A percentile compares a stretch with the other conserved stretches of the same genome.
phyloP scores from a whole-genome alignment of 768 basidiomycete species.

The Russula emetica region DNA sequence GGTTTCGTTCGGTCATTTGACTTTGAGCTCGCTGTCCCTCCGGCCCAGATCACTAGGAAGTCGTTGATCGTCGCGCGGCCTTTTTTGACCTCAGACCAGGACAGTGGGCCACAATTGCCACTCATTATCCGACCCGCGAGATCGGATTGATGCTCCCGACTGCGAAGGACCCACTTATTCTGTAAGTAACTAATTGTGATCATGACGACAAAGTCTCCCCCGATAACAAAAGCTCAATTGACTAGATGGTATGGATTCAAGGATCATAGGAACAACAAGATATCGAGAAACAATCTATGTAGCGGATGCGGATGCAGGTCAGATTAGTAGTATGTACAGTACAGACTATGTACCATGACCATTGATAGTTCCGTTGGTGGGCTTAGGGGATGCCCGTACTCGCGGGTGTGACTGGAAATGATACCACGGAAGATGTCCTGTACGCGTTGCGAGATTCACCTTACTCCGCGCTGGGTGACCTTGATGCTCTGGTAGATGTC shows the following conservation, averaged over 20 bases:
- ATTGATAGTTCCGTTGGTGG: slow-evolving; percentile 87
- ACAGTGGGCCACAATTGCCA: slow-evolving; percentile 22
- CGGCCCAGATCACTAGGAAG: slow-evolving; percentile 12
- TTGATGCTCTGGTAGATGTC: slow-evolving; percentile 63
- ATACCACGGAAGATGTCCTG: slow-evolving; percentile 88
- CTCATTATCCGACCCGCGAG: slow-evolving; percentile 20
- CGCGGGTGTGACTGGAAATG: slow-evolving; percentile 92
- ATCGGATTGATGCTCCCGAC: slow-evolving; percentile 4
- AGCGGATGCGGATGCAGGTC: neutral
- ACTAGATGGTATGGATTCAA: neutral
- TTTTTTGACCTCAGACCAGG: slow-evolving; percentile 8
- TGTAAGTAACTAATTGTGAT: no score
- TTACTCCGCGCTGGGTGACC: slow-evolving; percentile 55
- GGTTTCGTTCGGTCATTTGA: slow-evolving; percentile 30
- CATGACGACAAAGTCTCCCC: neutral
- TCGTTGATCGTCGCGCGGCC: slow-evolving; percentile 25
- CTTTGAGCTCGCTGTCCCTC: slow-evolving; percentile 23
- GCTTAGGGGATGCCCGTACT: slow-evolving; percentile 93
- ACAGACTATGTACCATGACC: slow-evolving; percentile 34
- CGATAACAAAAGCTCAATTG: neutral
- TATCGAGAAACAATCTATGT: neutral
- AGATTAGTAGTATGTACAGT: neutral
- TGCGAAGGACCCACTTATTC: neutral
- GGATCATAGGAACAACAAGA: no score
- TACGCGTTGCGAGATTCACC: slow-evolving; percentile 70